phyloP scores from a whole-genome alignment of 768 basidiomycete genomes.

The Trametes gibbosa region DNA sequence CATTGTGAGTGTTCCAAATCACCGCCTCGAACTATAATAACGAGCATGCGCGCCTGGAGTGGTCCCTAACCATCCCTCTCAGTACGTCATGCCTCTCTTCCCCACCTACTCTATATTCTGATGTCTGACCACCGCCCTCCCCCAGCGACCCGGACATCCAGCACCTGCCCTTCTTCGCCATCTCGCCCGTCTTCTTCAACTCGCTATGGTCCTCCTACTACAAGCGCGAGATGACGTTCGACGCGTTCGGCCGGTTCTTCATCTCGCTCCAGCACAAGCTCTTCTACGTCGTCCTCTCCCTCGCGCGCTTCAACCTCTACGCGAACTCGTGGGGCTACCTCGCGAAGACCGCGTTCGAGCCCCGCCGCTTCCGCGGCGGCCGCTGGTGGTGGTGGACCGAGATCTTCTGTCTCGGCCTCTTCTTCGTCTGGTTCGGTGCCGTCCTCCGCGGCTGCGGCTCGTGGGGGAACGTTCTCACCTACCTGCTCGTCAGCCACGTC shows the following conservation, averaged over 20 bases:
- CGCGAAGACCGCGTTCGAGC: constrained; percentile 60
- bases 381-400: constrained; percentile 81
- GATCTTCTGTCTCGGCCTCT: constrained; percentile 70
- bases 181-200: constrained; percentile 82
- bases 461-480: constrained; percentile 67
- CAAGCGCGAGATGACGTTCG: constrained; percentile 80
- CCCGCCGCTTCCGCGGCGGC: constrained; percentile 61
- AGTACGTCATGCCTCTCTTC: constrained; percentile 48
- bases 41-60: constrained; percentile 44
- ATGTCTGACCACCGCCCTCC: neutral
- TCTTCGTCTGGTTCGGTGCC: constrained; percentile 84
- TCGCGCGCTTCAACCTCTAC: constrained; percentile 96
- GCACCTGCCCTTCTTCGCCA: constrained; percentile 92
- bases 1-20: constrained; percentile 62
- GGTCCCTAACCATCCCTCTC: constrained; percentile 95
- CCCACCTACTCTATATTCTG: neutral
- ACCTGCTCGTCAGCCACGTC: constrained; percentile 81
- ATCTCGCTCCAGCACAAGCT: constrained; percentile 84
- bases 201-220: constrained; percentile 94
- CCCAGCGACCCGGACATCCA: constrained; percentile 79
- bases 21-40: constrained; percentile 4
- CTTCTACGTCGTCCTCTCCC: constrained; percentile 87
- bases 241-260: constrained; percentile 61
- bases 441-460: constrained; percentile 70
- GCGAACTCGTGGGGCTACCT: constrained; percentile 80